Base-by-base conservation (phyloP, 352 stramenopile species). In the Stramenopiles sp. region DNA sequence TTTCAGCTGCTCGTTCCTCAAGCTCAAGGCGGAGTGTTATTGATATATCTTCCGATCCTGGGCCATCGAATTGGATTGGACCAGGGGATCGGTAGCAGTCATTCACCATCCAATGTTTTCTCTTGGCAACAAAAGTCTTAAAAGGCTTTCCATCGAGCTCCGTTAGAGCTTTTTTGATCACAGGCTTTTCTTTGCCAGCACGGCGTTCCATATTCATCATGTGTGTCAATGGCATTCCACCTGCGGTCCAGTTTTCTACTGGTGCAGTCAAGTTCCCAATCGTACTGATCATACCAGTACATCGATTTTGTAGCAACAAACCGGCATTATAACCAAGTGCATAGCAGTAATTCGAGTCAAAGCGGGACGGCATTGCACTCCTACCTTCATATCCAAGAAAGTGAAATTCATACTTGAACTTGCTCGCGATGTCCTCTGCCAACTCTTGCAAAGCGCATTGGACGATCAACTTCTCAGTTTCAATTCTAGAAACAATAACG, bases 181-280 rank as follows among this genome's bases (percentile, higher is more conserved):
- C 86, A 8, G 86, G 86, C 80, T 88, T 87, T 81, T 86, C 81
- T 80, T 88, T 87, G 44, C 86, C 85, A 81, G 84, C 84, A 30
- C 86, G 67, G 25, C 81, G 67, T 82, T 88, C 86, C 80, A 88
- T 88, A 81, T 88, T 85, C 71, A 87, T 88, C 86, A 88, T 88
- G 81, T 85, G 87, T 75, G 86, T 88, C 71, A 88, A 82, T 29
- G 86, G 86, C 44, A 87, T 83, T 55, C 86, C 86, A 33, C 86
- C 86, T 44, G 83, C 80, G 14, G 44, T 84, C 86, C 86, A 88
- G 27, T 86, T 80, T 44, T 88, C 82, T 39, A 86, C 81, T 25
- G 83, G 81, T 32, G 75, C 76, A n/a, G n/a, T n/a, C 25, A 82
- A 78, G 44, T 82, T 82, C 30, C 81, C 78, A 78, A 82, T 82